Conservation (phyloP, 768 basidiomycete species). For the Naganishia vaughanmartiniae region DNA sequence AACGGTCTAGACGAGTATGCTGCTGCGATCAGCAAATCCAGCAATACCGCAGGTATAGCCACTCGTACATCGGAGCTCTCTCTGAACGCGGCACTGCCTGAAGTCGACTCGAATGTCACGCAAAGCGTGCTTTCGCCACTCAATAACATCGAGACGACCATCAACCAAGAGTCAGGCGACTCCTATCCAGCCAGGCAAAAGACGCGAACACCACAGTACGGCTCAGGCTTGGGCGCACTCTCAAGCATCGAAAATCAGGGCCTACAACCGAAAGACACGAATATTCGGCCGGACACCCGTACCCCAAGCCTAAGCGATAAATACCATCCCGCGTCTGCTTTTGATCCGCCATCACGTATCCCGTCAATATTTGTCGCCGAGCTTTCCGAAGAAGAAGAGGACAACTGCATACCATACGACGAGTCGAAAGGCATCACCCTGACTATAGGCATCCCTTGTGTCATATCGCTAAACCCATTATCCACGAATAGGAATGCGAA, state of each 20-base stretch:
- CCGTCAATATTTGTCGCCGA: constrained; percentile 9
- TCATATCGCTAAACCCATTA: constrained; percentile 35
- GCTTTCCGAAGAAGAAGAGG: constrained; percentile 24
- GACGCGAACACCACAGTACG: background rate
- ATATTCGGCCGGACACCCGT: background rate
- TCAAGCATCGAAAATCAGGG: background rate
- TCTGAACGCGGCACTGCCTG: background rate
- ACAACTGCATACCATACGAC: constrained; percentile 34
- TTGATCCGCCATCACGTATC: constrained; percentile 40
- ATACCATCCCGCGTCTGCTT: constrained; percentile 44
- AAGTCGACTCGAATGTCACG: background rate
- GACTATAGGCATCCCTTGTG: constrained; percentile 47
- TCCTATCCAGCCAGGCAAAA: background rate
- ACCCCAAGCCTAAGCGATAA: background rate
- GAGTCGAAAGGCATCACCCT: constrained; percentile 36
- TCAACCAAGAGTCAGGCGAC: background rate
- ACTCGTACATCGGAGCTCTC: background rate
- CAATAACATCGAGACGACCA: background rate
- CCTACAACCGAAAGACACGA: background rate
- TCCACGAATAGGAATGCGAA: constrained; percentile 26
- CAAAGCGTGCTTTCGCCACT: background rate
- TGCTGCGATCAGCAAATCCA: background rate
- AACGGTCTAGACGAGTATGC: background rate
- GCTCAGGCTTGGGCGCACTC: background rate
- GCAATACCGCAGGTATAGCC: background rate